Base-by-base conservation (phyloP, 1,284 basidiomycete species). In the Marasmius sp. region DNA sequence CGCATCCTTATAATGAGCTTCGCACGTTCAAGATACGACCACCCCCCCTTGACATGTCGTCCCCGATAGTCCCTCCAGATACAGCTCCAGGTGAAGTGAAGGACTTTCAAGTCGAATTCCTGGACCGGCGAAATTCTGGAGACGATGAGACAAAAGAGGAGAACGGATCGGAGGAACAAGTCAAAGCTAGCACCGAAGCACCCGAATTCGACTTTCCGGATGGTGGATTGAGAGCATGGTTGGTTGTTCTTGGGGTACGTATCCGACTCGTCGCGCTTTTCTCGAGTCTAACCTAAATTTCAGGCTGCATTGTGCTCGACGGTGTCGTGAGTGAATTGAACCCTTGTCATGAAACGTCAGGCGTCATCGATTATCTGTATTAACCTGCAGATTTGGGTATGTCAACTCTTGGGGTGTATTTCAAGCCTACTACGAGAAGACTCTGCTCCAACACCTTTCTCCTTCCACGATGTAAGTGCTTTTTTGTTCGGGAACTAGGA, bases 161-260 rank as follows among this genome's bases (percentile, higher is more conserved):
- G 27, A 27, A 27, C 27, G 27, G 27, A 27, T 27, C 27, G 27
- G 27, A 27, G 2, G 27, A 27, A 27, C 27, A 27, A 5, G 27
- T 27, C 27, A 27, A 27, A 27, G 27, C 5, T 5, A 27, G 27
- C 27, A 27, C 27, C 27, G 45, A 47, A 8, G 45, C 8, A 8
- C 11, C 16, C 8, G 52, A 54, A 7, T 54, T 54, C 34, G 34
- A 36, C 20, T 47, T 38, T 34, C 54, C 60, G 4, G 60, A 61
- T 37, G 60, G 60, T 34, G 60, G 56, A 10, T 11, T 52, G 7
- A 20, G 49, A 16, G 54, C 60, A 14, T 61, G 60, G 60, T 39
- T 52, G 8, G 45, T 61, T 9, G 55, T 61, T 22, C 36, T 61
- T 33, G 60, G 60, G 20, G 60, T 61, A 56, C 16, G 60, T 52